Percentiles rank a stretch among this genome's conserved stretches.
phyloP scores from a whole-genome alignment of 2,329 filamentous ascomycete genomes.

The Scedosporium dehoogii region DNA sequence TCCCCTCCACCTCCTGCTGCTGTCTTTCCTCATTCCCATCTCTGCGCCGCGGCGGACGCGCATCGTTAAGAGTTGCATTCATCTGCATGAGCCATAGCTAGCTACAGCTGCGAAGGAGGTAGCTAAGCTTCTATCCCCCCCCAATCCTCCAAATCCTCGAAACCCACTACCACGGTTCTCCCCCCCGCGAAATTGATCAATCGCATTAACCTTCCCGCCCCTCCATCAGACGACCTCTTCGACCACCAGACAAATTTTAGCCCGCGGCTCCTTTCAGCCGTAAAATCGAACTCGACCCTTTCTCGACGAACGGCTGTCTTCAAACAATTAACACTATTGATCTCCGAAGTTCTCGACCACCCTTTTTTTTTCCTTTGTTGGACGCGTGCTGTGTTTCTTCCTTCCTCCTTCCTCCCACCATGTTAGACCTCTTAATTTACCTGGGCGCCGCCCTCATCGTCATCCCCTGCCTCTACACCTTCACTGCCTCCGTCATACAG shows the following conservation, averaged over 20 bases:
- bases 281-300: neutral
- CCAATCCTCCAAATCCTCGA: neutral
- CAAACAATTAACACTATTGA: neutral
- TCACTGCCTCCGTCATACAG: slow-evolving; percentile 35
- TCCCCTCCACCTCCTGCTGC: neutral
- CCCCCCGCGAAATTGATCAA: neutral
- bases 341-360: neutral
- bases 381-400: neutral
- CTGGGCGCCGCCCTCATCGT: slow-evolving; percentile 26
- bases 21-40: neutral
- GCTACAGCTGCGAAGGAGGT: neutral
- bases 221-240: neutral
- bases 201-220: neutral
- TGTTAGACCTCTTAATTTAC: slow-evolving; percentile 12
- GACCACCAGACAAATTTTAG: neutral
- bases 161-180: neutral
- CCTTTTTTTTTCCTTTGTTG: neutral
- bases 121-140: neutral
- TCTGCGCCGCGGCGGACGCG: neutral
- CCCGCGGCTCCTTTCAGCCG: neutral
- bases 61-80: neutral
- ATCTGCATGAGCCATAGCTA: neutral
- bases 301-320: neutral
- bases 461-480: slow-evolving; percentile 42
- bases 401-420: neutral